phyloP scores from a whole-genome alignment of 2,329 filamentous ascomycete species.

The Fusarium nelsonii region DNA sequence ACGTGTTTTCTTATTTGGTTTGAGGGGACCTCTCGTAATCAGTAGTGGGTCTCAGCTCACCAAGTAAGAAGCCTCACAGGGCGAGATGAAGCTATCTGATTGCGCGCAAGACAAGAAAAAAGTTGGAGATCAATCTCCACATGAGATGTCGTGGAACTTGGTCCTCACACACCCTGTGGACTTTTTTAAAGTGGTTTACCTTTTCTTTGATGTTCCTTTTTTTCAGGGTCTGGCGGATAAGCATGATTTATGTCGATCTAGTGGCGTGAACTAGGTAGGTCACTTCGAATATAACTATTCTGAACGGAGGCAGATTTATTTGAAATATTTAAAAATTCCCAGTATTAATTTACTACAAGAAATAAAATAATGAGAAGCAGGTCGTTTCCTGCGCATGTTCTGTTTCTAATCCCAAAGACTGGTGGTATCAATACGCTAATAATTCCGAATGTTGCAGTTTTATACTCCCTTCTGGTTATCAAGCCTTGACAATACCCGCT shows the following conservation, averaged over 20 bases:
- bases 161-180: constrained; percentile 21
- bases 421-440: constrained; percentile 34
- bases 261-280: background rate
- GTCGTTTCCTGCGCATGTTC: constrained; percentile 42
- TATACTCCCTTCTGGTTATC: background rate
- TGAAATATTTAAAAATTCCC: background rate
- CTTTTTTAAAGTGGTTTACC: constrained; percentile 34
- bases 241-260: background rate
- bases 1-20: constrained; percentile 8
- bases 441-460: constrained; percentile 15
- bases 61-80: constrained; percentile 23
- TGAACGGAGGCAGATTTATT: too few relatives aligned
- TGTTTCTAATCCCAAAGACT: constrained; percentile 7
- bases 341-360: constrained; percentile 41
- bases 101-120: constrained; percentile 21
- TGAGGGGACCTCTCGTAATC: constrained; percentile 38
- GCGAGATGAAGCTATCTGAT: constrained; percentile 23
- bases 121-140: constrained; percentile 41
- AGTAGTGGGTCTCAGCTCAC: constrained; percentile 26
- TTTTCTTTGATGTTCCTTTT: constrained; percentile 29
- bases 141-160: constrained; percentile 11
- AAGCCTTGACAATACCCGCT: constrained; percentile 13
- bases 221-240: constrained; percentile 16
- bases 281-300: too few relatives aligned
- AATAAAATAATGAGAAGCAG: constrained; percentile 33